Conservation (phyloP, 208 protist species). For the Crithidia brevicula region DNA sequence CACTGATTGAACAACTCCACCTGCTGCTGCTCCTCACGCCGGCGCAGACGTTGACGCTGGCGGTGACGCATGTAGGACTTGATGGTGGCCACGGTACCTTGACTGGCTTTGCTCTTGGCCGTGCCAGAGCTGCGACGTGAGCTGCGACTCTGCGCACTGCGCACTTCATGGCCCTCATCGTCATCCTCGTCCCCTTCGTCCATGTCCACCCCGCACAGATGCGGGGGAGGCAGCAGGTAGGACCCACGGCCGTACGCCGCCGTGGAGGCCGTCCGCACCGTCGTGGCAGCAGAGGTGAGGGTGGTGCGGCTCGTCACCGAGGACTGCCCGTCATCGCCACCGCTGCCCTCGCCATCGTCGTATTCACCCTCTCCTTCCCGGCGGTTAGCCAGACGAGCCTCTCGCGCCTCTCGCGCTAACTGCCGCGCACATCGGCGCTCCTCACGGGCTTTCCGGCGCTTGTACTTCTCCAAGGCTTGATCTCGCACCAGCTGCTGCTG, state of each 20-base stretch:
- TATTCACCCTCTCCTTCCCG: slow-evolving; percentile 12
- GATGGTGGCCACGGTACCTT: slow-evolving; percentile 12
- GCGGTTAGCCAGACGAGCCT: neutral
- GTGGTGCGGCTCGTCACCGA: slow-evolving; percentile 35
- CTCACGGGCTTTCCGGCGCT: slow-evolving; percentile 26
- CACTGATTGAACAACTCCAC: slow-evolving; percentile 38
- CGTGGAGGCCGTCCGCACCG: slow-evolving; percentile 27
- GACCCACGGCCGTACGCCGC: slow-evolving; percentile 40
- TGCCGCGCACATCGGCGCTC: slow-evolving; percentile 20
- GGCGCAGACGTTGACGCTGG: slow-evolving; percentile 34
- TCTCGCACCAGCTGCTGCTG: slow-evolving; percentile 34
- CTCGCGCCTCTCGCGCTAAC: slow-evolving; percentile 15
- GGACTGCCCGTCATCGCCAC: slow-evolving; percentile 2
- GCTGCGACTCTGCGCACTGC: slow-evolving; percentile 9
- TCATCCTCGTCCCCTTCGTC: slow-evolving; percentile 25
- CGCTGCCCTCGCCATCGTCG: neutral
- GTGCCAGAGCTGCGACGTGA: slow-evolving; percentile 16
- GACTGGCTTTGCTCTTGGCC: slow-evolving; percentile 9
- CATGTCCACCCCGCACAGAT: slow-evolving; percentile 1
- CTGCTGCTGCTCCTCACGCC: slow-evolving; percentile 26
- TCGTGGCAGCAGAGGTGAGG: slow-evolving; percentile 13
- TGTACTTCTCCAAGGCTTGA: slow-evolving; percentile 38
- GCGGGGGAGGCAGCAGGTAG: slow-evolving; percentile 26
- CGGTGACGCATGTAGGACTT: slow-evolving; percentile 35
- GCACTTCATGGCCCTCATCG: neutral